Conservation (phyloP, 495 filamentous ascomycete species). For the Aspergillus coremiiformis region DNA sequence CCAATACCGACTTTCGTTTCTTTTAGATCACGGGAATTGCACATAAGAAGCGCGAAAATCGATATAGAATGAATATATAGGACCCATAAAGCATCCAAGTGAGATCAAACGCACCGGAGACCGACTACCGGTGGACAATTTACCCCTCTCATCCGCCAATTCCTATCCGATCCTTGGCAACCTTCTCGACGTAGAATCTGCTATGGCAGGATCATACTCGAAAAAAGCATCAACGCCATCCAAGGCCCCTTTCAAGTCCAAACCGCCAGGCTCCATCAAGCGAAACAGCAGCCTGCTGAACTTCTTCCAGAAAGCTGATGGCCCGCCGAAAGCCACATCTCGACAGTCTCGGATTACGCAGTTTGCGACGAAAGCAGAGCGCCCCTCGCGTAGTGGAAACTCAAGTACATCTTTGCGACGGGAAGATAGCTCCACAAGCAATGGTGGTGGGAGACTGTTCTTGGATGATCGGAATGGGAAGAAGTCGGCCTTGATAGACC, state of each 20-base stretch:
- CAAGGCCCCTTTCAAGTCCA: not conserved
- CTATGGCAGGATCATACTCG: slow-evolving; percentile 7
- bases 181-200: not conserved
- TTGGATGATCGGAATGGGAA: slow-evolving; percentile 34
- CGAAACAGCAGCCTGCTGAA: slow-evolving; percentile 68
- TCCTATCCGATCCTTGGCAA: not conserved
- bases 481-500: slow-evolving; percentile 8
- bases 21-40: not conserved
- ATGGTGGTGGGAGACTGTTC: slow-evolving; percentile 32
- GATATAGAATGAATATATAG: not conserved
- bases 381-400: slow-evolving; percentile 10
- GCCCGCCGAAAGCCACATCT: slow-evolving; percentile 28
- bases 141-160: not conserved
- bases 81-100: not conserved
- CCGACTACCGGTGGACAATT: not conserved
- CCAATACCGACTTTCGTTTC: not conserved
- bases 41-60: not conserved
- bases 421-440: slow-evolving; percentile 7
- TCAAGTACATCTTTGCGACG: slow-evolving; percentile 16
- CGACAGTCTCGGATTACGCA: slow-evolving; percentile 36
- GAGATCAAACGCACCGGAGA: not conserved
- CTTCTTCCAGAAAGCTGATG: slow-evolving; percentile 72
- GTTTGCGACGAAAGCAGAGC: slow-evolving; percentile 25
- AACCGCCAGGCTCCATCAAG: slow-evolving; percentile 25
- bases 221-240: slow-evolving; percentile 26